Conservation (phyloP, 768 basidiomycete species). For the Lactarius sp. region DNA sequence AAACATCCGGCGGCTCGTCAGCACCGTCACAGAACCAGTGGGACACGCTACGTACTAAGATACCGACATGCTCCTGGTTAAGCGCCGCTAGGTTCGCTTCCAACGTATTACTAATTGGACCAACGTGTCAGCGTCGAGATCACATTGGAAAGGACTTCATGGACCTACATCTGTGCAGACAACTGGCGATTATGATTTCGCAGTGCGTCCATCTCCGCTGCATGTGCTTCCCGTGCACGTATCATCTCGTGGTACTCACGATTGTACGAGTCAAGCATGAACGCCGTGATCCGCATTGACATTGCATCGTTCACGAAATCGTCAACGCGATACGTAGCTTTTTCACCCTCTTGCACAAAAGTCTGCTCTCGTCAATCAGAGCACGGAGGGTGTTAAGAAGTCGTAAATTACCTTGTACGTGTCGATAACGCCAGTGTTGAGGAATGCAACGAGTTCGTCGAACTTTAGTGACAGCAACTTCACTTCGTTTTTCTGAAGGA, state of each 20-base stretch:
- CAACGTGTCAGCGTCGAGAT: neutral
- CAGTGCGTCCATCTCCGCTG: slow-evolving; percentile 76
- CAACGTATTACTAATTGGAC: slow-evolving; percentile 61
- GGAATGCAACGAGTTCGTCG: slow-evolving; percentile 80
- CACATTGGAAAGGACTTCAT: neutral
- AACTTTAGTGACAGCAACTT: slow-evolving; percentile 76
- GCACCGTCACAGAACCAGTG: neutral
- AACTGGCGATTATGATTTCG: slow-evolving; percentile 74
- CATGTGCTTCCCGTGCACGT: slow-evolving; percentile 75
- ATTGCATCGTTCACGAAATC: slow-evolving; percentile 87
- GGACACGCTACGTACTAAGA: slow-evolving; percentile 44
- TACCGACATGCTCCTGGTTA: slow-evolving; percentile 76
- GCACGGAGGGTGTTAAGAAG: neutral
- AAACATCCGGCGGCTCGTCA: slow-evolving; percentile 28
- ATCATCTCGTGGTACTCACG: slow-evolving; percentile 84
- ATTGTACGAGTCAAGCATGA: slow-evolving; percentile 89
- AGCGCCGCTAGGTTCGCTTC: slow-evolving; percentile 75
- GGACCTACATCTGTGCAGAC: slow-evolving; percentile 70
- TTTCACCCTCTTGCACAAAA: neutral
- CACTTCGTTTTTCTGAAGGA: slow-evolving; percentile 87
- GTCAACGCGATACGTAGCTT: slow-evolving; percentile 56
- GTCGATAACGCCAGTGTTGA: slow-evolving; percentile 81
- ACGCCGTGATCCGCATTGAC: slow-evolving; percentile 83
- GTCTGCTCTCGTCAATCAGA: neutral
- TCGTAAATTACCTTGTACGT: slow-evolving; percentile 53